These are phyloP conservation scores for Amaranthus cruentus DNA, from an alignment of 148 eudicot species.

Conservation along the genomic window DNA sequence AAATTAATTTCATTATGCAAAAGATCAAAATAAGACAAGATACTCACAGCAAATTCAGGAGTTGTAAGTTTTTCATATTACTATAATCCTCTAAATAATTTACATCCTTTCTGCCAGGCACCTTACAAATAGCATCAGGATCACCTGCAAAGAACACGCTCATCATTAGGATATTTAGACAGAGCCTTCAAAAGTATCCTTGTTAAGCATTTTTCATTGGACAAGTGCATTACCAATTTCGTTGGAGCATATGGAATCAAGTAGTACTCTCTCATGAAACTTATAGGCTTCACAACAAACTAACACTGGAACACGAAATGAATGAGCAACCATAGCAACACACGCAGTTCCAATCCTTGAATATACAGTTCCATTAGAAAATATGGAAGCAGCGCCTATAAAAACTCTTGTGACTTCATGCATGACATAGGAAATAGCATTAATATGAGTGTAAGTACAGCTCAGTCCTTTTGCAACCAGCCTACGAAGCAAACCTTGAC, in stretches of 20 bases:
- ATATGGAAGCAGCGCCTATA: slow-evolving; percentile 80
- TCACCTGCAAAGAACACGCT: slow-evolving; percentile 46
- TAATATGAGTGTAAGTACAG: slow-evolving; percentile 89
- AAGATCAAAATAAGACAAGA: neutral
- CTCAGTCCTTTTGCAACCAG: slow-evolving; percentile 65
- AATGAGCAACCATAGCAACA: slow-evolving; percentile 97
- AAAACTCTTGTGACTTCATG: slow-evolving; percentile 81
- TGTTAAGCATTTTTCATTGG: neutral
- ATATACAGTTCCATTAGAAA: slow-evolving; percentile 84
- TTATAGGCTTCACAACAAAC: slow-evolving; percentile 94
- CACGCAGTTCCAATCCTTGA: slow-evolving; percentile 87
- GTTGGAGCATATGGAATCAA: slow-evolving; percentile 88
- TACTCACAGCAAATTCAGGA: slow-evolving; percentile 77
- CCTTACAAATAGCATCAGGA: slow-evolving; percentile 63
- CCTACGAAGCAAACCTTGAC: slow-evolving; percentile 62
- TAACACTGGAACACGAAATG: slow-evolving; percentile 75
- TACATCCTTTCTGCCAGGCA: slow-evolving; percentile 55
- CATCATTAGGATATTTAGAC: slow-evolving; percentile 2
- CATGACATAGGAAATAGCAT: slow-evolving; percentile 88
- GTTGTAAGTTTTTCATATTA: slow-evolving; percentile 55
- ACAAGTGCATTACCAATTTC: slow-evolving; percentile 59
- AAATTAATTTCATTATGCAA: neutral
- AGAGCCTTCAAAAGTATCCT: neutral
- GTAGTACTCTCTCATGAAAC: slow-evolving; percentile 88
- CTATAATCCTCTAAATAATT: slow-evolving; percentile 56